Evolutionary conservation across 768 basidiomycete species (phyloP), one percentile per base, ranked within the genome.

Genomic region (Hydnomerulius pinastri): DNA sequence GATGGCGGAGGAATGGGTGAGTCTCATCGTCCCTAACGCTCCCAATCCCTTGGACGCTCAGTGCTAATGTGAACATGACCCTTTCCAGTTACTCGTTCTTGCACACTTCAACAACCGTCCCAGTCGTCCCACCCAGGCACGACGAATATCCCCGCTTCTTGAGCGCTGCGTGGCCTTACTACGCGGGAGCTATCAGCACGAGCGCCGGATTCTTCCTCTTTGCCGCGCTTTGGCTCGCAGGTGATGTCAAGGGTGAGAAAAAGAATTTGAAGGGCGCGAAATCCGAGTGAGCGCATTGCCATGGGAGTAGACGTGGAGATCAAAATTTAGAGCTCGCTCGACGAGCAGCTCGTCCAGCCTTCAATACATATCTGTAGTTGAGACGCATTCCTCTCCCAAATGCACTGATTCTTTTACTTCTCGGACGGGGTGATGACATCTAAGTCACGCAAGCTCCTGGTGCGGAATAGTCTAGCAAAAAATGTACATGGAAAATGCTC

Each of bases 141-240:
- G 93, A 99, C 69, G 89, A 87, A 40, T 97, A 98, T 67, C 92
- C 93, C 4, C 85, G 97, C 23, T 99, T 97, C 82, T 79, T 99
- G 60, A 86, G 84, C 39, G 93, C 93, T 3, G 97, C 97, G 6
- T 93, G 89, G 90, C 96, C 97, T 0, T 99, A 96, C 67, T 99
- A 99, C 58, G 76, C 78, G 0, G 91, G 94, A 29, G 92, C 95
- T 6, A 82, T 95, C 63, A 92, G 90, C 73, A 95, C 92, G 0
- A 88, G 87, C 58, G 67, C 83, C 2, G 92, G 82, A 0, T 97
- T 97, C 71, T 72, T 96, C 60, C 55, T 94, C 15, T 99, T 99
- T 71, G 85, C 86, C 10, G 81, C 83, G 0, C 64, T 96, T 18
- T 99, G 94, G 92, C 73, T 97, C 30, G 85, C 87, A 13, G 92